Percentiles rank a stretch among this genome's conserved stretches.
Evolutionary conservation across 768 basidiomycete genomes (phyloP).

Genomic region (Pleurotus salmoneostramineus): DNA sequence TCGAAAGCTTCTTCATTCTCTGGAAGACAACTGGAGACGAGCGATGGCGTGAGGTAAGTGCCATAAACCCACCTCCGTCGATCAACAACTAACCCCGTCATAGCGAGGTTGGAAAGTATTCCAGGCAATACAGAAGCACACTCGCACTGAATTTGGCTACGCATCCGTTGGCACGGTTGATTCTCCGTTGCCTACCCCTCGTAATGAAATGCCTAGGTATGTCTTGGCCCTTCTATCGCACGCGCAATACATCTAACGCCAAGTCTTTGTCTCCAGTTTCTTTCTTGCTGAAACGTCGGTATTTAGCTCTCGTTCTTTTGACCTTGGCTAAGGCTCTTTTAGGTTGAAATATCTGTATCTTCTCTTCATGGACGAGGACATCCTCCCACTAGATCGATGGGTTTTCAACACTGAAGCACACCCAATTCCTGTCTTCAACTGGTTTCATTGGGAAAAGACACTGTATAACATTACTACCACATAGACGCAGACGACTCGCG

Average conservation of each 20-base stretch:
- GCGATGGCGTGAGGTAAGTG: conserved; percentile 40
- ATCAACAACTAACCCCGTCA: not conserved
- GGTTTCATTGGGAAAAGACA: conserved; percentile 52
- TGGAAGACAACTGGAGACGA: conserved; percentile 48
- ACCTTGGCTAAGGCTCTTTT: not conserved
- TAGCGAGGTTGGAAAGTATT: conserved; percentile 29
- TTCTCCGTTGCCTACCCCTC: conserved; percentile 18
- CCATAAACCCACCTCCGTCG: not conserved
- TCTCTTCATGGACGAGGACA: conserved; percentile 61
- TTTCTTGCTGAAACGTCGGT: conserved; percentile 43
- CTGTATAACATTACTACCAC: conserved; percentile 32
- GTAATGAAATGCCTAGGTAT: conserved; percentile 54
- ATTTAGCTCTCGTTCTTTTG: not conserved
- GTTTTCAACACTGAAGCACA: conserved; percentile 72
- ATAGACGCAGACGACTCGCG: not conserved
- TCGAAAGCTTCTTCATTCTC: conserved; percentile 51
- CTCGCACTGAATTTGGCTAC: conserved; percentile 42
- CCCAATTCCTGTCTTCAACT: conserved; percentile 70
- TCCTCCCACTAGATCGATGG: conserved; percentile 48
- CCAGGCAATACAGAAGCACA: conserved; percentile 43
- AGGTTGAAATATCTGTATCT: conserved; percentile 71
- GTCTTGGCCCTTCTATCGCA: conserved; percentile 2
- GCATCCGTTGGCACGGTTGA: conserved; percentile 38
- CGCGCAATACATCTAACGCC: no score
- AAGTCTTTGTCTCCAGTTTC: conserved; percentile 22